Percentiles rank a stretch among this genome's conserved stretches.
Conservation (phyloP, 148 eudicot species). For the Vaccinium vitisidaea region DNA sequence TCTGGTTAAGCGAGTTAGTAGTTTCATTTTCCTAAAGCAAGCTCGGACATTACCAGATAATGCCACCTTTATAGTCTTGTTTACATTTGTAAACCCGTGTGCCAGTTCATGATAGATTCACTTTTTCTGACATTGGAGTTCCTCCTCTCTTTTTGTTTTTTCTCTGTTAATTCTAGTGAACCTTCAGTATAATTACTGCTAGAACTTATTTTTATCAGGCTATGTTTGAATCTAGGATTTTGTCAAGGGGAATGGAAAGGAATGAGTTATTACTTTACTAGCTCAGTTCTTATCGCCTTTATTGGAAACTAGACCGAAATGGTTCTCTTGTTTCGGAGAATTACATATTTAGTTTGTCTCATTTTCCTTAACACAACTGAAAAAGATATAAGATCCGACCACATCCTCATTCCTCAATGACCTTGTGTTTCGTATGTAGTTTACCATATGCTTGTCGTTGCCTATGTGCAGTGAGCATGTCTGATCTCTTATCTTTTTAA, state of each 20-base stretch:
- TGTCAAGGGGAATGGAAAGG: background rate
- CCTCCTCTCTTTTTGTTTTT: background rate
- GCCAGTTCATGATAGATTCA: background rate
- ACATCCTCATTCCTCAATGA: background rate
- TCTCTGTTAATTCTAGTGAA: background rate
- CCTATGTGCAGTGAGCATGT: background rate
- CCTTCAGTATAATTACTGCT: background rate
- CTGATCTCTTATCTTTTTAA: background rate
- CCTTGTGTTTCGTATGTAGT: background rate
- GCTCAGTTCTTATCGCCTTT: background rate
- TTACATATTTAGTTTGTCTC: background rate
- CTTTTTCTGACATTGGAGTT: conserved; percentile 1
- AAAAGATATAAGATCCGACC: background rate
- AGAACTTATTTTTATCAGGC: background rate
- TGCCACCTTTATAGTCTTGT: background rate
- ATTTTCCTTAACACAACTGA: background rate
- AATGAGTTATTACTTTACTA: background rate
- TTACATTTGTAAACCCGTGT: background rate
- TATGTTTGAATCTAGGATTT: background rate
- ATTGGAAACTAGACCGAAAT: background rate
- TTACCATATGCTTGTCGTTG: background rate
- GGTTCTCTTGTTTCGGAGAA: background rate
- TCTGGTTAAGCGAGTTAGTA: background rate
- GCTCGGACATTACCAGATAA: conserved; percentile 8
- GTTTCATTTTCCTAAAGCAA: background rate